phyloP scores from a whole-genome alignment of 768 basidiomycete species.

The Lyophyllum decastes region DNA sequence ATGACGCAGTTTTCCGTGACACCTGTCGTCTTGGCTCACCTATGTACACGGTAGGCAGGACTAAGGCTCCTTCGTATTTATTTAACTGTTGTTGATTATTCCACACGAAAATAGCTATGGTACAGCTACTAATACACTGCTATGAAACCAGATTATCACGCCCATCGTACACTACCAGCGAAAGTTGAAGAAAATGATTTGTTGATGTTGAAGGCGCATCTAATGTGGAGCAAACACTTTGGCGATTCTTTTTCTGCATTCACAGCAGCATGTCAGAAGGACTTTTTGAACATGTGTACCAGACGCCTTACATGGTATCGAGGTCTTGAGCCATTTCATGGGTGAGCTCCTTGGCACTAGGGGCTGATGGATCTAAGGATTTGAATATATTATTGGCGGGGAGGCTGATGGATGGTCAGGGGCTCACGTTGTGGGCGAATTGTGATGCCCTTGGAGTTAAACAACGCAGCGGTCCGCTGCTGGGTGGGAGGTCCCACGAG shows the following conservation, averaged over 20 bases:
- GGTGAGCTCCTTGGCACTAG: conserved; percentile 11
- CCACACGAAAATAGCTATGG: background rate
- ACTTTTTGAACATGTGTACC: background rate
- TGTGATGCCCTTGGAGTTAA: background rate
- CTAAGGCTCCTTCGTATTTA: background rate
- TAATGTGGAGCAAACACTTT: conserved; percentile 28
- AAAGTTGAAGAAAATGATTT: background rate
- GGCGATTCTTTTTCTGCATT: conserved; percentile 31
- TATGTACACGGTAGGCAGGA: background rate
- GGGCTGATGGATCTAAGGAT: background rate
- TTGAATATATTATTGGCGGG: background rate
- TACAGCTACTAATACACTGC: conserved; percentile 10
- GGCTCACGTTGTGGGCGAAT: conserved; percentile 11
- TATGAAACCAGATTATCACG: background rate
- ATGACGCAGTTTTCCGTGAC: too few species aligned
- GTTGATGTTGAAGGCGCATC: background rate
- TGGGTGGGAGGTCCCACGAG: conserved; percentile 3
- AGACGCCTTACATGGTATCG: conserved; percentile 27
- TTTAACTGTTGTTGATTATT: background rate
- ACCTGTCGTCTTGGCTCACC: too few species aligned
- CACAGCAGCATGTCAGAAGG: background rate
- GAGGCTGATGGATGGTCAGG: background rate
- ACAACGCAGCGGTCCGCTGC: background rate
- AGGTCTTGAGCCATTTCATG: conserved; percentile 31
- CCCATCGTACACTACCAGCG: background rate